Conservation (phyloP, 176 grass and related monocot species). For the barley (Hordeum vulgare) region DNA sequence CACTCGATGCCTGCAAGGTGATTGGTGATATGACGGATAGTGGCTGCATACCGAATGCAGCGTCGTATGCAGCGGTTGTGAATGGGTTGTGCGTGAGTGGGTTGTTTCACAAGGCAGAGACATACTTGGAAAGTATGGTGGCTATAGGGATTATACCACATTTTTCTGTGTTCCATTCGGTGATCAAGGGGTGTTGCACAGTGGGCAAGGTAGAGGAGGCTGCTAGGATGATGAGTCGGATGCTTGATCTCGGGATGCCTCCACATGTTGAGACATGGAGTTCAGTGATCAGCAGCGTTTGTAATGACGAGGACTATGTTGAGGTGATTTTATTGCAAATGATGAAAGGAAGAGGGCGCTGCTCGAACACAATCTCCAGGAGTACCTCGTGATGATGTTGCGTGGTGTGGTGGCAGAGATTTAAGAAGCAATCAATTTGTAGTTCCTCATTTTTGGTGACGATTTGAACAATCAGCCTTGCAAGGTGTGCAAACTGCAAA, state of each 20-base stretch:
- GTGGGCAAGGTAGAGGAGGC: conserved; percentile 59
- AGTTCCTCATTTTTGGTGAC: background rate
- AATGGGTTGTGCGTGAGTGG: conserved; percentile 57
- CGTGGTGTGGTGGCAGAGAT: background rate
- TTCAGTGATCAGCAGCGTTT: conserved; percentile 44
- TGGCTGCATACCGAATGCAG: conserved; percentile 46
- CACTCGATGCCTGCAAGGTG: conserved; percentile 80
- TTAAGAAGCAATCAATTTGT: background rate
- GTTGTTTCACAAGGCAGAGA: conserved; percentile 40
- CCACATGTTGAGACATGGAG: conserved; percentile 69
- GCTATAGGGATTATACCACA: conserved; percentile 47
- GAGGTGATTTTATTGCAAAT: conserved; percentile 24
- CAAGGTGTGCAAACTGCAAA: background rate
- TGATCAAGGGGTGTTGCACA: conserved; percentile 64
- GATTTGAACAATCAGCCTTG: background rate
- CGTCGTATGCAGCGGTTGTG: conserved; percentile 50
- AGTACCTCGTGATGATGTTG: background rate
- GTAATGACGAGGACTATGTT: conserved; percentile 19
- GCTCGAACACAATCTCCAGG: background rate
- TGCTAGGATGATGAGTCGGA: conserved; percentile 30
- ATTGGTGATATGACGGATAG: conserved; percentile 63
- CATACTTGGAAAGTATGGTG: conserved; percentile 61
- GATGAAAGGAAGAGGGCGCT: conserved; percentile 8
- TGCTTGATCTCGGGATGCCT: conserved; percentile 49
- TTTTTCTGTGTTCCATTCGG: conserved; percentile 73